Evolutionary conservation across 257 asterid genomes (phyloP).

Genomic region (Anisodus tanguticus): DNA sequence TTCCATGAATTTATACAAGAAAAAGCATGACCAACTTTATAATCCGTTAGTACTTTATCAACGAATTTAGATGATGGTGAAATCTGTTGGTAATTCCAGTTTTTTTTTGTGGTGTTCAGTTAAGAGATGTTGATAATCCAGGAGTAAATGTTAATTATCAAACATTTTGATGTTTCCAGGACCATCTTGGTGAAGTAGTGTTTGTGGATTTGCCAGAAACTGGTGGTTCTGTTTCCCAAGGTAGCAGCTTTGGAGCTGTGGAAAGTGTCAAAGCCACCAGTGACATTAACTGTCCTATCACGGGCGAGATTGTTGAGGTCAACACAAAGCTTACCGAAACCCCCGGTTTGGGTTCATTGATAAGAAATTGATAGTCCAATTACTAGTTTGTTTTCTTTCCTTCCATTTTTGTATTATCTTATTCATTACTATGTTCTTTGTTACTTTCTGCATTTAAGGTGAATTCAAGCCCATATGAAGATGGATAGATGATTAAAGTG

Average conservation of each 20-base stretch:
- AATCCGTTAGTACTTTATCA: too few relatives aligned
- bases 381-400: neutral
- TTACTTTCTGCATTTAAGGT: constrained; percentile 49
- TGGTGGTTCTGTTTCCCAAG: constrained; percentile 58
- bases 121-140: neutral
- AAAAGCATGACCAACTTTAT: neutral
- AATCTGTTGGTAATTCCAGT: too few relatives aligned
- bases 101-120: neutral
- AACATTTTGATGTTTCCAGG: constrained; percentile 47
- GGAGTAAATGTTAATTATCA: neutral
- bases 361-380: neutral
- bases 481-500: constrained; percentile 96
- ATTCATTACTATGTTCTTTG: neutral
- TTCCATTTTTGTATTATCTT: neutral
- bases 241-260: constrained; percentile 68
- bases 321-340: constrained; percentile 66
- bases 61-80: too few relatives aligned
- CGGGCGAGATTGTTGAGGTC: constrained; percentile 81
- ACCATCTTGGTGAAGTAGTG: constrained; percentile 91
- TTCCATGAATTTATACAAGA: neutral
- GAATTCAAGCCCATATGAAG: constrained; percentile 82
- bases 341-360: constrained; percentile 61
- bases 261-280: constrained; percentile 98
- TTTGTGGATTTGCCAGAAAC: constrained; percentile 82
- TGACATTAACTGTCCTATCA: constrained; percentile 80